These are phyloP conservation scores for Fusarium nematophilum DNA, from an alignment of 2,329 filamentous ascomycete genomes.

Conservation along the genomic window DNA sequence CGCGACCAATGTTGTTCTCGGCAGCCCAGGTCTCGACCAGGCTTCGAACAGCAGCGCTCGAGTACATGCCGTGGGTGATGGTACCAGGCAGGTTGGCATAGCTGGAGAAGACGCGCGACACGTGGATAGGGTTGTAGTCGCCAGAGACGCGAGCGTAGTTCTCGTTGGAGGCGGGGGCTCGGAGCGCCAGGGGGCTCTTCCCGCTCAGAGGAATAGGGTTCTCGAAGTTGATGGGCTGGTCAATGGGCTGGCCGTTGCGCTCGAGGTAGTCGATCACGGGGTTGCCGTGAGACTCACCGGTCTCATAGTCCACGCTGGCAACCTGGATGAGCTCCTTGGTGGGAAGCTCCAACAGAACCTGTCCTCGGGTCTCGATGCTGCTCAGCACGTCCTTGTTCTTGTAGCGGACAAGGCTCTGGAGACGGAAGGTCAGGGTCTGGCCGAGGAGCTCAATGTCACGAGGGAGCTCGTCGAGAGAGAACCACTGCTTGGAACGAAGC, in stretches of 20 bases:
- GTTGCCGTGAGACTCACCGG: constrained; percentile 91
- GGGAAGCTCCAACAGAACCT: constrained; percentile 92
- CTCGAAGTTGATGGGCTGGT: constrained; percentile 97
- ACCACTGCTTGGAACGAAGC: constrained; percentile 97
- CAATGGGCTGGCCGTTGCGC: constrained; percentile 89
- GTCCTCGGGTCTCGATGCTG: constrained; percentile 89
- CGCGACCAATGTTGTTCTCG: constrained; percentile 97
- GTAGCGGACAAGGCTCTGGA: constrained; percentile 90
- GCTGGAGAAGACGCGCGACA: constrained; percentile 94
- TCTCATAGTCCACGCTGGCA: constrained; percentile 95
- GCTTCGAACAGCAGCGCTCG: constrained; percentile 93
- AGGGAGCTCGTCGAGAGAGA: constrained; percentile 77
- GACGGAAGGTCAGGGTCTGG: constrained; percentile 94
- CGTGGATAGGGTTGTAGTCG: constrained; percentile 99
- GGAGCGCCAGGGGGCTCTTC: constrained; percentile 87
- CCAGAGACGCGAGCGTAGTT: constrained; percentile 97
- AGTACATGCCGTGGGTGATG: constrained; percentile 99
- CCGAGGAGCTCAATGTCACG: constrained; percentile 87
- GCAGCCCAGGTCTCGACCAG: constrained; percentile 98
- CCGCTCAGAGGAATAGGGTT: constrained; percentile 96
- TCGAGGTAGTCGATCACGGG: constrained; percentile 96
- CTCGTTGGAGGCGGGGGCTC: constrained; percentile 95
- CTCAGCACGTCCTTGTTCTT: constrained; percentile 95
- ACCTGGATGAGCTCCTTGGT: constrained; percentile 98
- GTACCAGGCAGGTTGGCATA: constrained; percentile 97